phyloP scores from a whole-genome alignment of 495 filamentous ascomycete species.

The Parachaetomium inaequale region DNA sequence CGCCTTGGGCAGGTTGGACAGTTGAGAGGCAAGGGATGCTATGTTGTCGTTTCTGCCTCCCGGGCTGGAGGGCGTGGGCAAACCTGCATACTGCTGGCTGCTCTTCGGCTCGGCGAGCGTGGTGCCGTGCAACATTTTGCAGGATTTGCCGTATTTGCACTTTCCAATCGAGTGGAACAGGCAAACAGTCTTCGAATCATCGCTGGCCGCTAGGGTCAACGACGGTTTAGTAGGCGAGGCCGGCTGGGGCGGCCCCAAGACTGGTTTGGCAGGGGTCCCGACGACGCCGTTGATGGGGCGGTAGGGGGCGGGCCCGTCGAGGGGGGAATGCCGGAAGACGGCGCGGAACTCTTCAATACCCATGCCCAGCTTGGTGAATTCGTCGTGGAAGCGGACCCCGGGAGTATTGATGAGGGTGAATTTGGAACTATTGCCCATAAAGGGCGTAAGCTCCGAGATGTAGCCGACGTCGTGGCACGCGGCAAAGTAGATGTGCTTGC shows the following conservation, averaged over 20 bases:
- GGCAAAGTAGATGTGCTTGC: slow-evolving; percentile 64
- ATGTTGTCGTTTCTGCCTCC: background rate
- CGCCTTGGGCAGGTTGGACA: background rate
- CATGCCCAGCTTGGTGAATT: slow-evolving; percentile 33
- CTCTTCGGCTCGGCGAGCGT: background rate
- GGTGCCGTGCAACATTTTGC: slow-evolving; percentile 9
- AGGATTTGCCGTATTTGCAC: slow-evolving; percentile 15
- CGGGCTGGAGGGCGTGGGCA: background rate
- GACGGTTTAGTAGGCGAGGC: background rate
- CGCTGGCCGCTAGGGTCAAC: background rate
- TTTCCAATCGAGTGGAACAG: slow-evolving; percentile 6
- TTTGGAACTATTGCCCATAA: slow-evolving; percentile 36
- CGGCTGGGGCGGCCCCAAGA: too few species aligned
- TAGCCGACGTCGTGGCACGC: slow-evolving; percentile 62
- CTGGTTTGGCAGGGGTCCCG: background rate
- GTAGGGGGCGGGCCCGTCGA: slow-evolving; percentile 12
- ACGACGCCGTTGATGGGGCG: background rate
- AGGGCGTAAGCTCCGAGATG: slow-evolving; percentile 52
- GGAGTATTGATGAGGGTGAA: slow-evolving; percentile 53
- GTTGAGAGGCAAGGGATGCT: background rate
- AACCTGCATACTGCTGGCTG: background rate
- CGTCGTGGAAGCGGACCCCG: slow-evolving; percentile 26
- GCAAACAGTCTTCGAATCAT: background rate
- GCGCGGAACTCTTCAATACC: slow-evolving; percentile 44
- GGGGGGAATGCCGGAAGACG: slow-evolving; percentile 42